These are phyloP conservation scores for Hydrangea macrophylla DNA, from an alignment of 148 eudicot species.

Conservation along the genomic window DNA sequence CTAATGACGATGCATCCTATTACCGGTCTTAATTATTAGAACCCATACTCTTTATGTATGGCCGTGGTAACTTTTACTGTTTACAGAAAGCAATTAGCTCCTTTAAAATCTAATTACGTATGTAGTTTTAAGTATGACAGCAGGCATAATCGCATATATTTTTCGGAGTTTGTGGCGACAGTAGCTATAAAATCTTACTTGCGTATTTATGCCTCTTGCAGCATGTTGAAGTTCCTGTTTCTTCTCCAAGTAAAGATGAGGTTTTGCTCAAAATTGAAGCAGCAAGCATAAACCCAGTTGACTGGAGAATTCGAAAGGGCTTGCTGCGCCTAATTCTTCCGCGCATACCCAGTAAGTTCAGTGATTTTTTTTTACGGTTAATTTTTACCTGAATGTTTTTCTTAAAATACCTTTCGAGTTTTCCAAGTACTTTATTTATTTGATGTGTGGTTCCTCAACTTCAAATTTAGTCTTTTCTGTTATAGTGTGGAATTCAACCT, in stretches of 20 bases:
- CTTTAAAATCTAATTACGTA: too few relatives aligned
- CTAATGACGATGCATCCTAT: too few relatives aligned
- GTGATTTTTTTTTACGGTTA: background rate
- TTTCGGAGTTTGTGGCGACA: background rate
- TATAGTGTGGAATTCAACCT: too few relatives aligned
- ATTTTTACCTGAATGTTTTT: background rate
- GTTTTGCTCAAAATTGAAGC: conserved; percentile 35
- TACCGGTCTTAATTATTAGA: too few relatives aligned
- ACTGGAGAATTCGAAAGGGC: conserved; percentile 81
- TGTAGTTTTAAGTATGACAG: too few relatives aligned
- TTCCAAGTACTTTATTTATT: too few relatives aligned
- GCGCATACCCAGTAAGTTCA: conserved; percentile 51
- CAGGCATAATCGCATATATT: background rate
- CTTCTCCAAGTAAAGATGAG: conserved; percentile 31
- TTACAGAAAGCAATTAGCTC: too few relatives aligned
- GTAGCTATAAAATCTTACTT: background rate
- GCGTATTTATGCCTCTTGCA: conserved; percentile 13
- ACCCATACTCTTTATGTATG: too few relatives aligned
- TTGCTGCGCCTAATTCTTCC: conserved; percentile 52
- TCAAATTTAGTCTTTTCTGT: too few relatives aligned
- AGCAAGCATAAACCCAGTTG: conserved; percentile 49
- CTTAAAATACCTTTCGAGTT: too few relatives aligned
- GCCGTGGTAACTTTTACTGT: too few relatives aligned
- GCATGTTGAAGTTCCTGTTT: conserved; percentile 42
- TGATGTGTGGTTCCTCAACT: too few relatives aligned